Conservation (phyloP, 352 stramenopile genomes). For the Pythium brassicae region DNA sequence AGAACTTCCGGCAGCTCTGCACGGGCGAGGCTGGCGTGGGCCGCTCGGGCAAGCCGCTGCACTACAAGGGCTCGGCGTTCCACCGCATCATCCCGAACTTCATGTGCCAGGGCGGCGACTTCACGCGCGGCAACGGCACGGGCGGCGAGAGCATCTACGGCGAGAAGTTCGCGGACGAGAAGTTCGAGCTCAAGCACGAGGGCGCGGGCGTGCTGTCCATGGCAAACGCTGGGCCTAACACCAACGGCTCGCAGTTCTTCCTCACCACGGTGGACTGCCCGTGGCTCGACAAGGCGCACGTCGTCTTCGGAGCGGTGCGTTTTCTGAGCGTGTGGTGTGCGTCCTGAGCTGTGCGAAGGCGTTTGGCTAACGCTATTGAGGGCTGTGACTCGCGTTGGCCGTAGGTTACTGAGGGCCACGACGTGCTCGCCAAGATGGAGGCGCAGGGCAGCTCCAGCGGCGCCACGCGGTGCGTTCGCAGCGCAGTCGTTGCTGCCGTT, state of each 20-base stretch:
- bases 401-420: slow-evolving; percentile 88
- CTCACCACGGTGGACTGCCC: slow-evolving; percentile 91
- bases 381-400: neutral
- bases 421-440: slow-evolving; percentile 97
- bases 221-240: slow-evolving; percentile 96
- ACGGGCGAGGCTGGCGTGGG: slow-evolving; percentile 95
- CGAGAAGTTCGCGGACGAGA: slow-evolving; percentile 94
- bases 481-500: neutral
- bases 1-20: slow-evolving; percentile 98
- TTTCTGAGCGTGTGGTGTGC: neutral
- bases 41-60: slow-evolving; percentile 67
- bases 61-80: slow-evolving; percentile 89
- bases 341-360: neutral
- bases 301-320: slow-evolving; percentile 92
- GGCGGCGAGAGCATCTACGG: slow-evolving; percentile 94
- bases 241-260: slow-evolving; percentile 98
- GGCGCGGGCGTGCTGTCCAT: slow-evolving; percentile 91
- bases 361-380: neutral
- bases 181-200: slow-evolving; percentile 93
- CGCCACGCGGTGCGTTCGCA: slow-evolving; percentile 65
- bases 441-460: slow-evolving; percentile 89
- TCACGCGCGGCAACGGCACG: slow-evolving; percentile 90
- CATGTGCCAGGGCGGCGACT: slow-evolving; percentile 97
- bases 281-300: slow-evolving; percentile 86
- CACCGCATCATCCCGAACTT: slow-evolving; percentile 93